Evolutionary conservation across 768 basidiomycete species (phyloP).

Genomic region (Lenzites betulinus): DNA sequence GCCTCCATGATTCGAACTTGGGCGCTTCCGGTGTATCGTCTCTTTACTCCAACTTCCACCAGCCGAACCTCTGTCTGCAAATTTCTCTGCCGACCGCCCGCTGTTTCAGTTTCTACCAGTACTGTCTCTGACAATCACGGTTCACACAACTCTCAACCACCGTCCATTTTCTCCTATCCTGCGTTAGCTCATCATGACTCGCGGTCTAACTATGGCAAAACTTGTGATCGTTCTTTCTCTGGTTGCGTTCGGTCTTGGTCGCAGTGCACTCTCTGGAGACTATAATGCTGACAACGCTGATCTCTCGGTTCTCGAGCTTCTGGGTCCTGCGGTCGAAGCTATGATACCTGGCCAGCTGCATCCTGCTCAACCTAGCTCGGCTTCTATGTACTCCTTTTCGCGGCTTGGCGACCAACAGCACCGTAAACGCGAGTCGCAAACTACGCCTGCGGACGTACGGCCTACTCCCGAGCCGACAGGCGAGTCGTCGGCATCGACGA

Average conservation of each 20-base stretch:
- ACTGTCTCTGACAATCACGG: too few relatives aligned
- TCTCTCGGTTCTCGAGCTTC: not conserved
- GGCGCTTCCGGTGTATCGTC: too few relatives aligned
- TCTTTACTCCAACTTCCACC: too few relatives aligned
- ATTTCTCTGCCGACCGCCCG: too few relatives aligned
- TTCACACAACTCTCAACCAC: too few relatives aligned
- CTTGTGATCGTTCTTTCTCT: not conserved
- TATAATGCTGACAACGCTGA: not conserved
- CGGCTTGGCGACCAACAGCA: not conserved
- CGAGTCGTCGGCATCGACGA: constrained; percentile 34
- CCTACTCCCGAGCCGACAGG: constrained; percentile 47
- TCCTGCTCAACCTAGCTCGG: not conserved
- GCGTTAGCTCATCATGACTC: not conserved
- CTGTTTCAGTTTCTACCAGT: too few relatives aligned
- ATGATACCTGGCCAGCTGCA: not conserved
- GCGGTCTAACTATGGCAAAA: not conserved
- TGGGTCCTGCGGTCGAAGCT: not conserved
- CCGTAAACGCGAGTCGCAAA: constrained; percentile 11
- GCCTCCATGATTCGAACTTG: too few relatives aligned
- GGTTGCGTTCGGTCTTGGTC: not conserved
- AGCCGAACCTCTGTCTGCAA: too few relatives aligned
- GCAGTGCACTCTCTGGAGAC: not conserved
- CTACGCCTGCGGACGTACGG: constrained; percentile 20
- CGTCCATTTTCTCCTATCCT: not conserved
- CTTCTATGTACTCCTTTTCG: not conserved